A percentile compares a stretch with the other conserved stretches of the same genome.
These are phyloP conservation scores for Heterobasidion irregulare DNA, from an alignment of 1,284 basidiomycete genomes.

Conservation along the genomic window DNA sequence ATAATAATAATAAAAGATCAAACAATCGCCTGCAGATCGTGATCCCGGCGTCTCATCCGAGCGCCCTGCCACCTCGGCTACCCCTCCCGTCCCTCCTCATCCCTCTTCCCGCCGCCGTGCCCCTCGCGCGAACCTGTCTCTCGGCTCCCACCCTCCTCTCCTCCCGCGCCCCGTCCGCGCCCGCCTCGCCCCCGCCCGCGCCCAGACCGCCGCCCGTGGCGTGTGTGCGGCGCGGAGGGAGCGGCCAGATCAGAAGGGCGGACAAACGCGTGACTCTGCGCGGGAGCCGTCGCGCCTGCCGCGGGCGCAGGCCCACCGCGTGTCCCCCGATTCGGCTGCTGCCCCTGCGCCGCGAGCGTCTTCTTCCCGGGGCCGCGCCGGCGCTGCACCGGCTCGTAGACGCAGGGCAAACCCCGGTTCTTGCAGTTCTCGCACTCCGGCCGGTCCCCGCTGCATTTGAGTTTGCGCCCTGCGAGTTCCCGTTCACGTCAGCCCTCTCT, in stretches of 20 bases:
- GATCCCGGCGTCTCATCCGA: neutral
- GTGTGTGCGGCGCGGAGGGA: too few species aligned
- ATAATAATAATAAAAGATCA: too few species aligned
- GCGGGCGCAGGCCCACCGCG: too few species aligned
- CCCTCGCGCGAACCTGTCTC: conserved; percentile 1
- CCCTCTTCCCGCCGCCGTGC: neutral
- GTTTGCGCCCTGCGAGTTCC: too few species aligned
- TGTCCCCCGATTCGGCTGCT: too few species aligned
- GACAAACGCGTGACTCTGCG: too few species aligned
- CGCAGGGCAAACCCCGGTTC: conserved; percentile 38
- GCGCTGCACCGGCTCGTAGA: conserved; percentile 43
- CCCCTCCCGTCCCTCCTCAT: conserved; percentile 7
- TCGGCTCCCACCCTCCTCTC: neutral
- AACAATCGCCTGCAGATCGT: too few species aligned
- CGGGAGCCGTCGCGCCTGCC: too few species aligned
- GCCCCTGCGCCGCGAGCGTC: conserved; percentile 34
- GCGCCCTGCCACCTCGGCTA: conserved; percentile 4
- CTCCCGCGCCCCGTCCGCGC: conserved; percentile 7
- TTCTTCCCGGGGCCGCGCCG: conserved; percentile 67
- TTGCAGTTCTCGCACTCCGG: conserved; percentile 55
- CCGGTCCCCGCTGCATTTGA: conserved; percentile 37
- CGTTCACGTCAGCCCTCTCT: too few species aligned
- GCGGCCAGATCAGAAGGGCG: too few species aligned
- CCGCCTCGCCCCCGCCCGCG: neutral
- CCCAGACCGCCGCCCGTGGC: conserved; percentile 11